Base-by-base conservation (phyloP, 768 basidiomycete genomes). In the Trametes gibbosa region DNA sequence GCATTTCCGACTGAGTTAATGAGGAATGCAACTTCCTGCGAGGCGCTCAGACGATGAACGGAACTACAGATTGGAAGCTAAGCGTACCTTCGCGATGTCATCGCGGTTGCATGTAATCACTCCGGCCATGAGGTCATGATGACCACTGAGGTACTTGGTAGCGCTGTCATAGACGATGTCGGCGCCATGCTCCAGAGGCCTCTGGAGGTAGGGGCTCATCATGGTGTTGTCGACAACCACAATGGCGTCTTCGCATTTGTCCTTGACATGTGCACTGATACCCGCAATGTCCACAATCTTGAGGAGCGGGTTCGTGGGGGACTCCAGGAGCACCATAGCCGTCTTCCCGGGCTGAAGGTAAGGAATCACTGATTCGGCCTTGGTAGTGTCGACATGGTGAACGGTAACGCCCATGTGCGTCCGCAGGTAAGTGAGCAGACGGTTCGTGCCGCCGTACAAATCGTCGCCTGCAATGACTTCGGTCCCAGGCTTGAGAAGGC, bases 41-140 rank as follows among this genome's bases (percentile, higher is more conserved):
- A 55, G 23, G 12, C 14, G n/a, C 23, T 48, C 25, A 55, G 16
- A 10, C 19, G 24, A 12, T n/a, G 24, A 25, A 48, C 25, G 29
- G 41, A 17, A 35, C 25, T 10, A 37, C 35, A 59, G 50, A 63
- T 63, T 50, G 61, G 41, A 56, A 25, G 21, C 41, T 19, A 8
- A 23, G 65, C 76, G 35, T 62, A 89, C 89, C 81, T 95, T 90
- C 58, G 90, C 90, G 50, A 98, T 68, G 66, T 97, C 95, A 56
- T 95, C 93, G 50, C 90, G 79, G 75, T 95, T 91, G 76, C 95
- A 97, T 25, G 86, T 87, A 63, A 98, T 90, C 45, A 92, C 86
- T 59, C 97, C 97, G 0, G 97, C 96, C 97, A 99, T 99, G 63
- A 99, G 85, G 71, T 99, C 97, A 74, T 99, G 97, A 69, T 99